A percentile compares a stretch with the other conserved stretches of the same genome.
Conservation (phyloP, 768 basidiomycete species). For the Hygrocybe punicea region DNA sequence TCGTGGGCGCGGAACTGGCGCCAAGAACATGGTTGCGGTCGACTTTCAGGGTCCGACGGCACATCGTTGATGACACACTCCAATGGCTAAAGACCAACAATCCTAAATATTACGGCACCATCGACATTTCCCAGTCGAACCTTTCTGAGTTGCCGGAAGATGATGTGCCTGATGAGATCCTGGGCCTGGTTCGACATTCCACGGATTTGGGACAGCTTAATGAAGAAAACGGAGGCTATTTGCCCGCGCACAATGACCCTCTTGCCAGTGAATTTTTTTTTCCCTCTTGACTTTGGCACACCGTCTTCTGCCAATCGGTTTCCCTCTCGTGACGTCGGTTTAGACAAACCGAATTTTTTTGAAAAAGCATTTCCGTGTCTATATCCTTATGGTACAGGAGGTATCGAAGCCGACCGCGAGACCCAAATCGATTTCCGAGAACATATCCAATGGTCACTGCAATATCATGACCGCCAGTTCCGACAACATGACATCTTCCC, state of each 20-base stretch:
- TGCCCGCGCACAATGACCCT: too few relatives aligned
- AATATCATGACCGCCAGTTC: conserved; percentile 17
- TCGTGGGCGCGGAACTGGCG: conserved; percentile 8
- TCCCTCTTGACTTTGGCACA: conserved; percentile 32
- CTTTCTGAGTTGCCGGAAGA: too few relatives aligned
- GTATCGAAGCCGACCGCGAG: too few relatives aligned
- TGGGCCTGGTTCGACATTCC: conserved; percentile 13
- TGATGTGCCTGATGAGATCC: too few relatives aligned
- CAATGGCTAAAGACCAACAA: conserved; percentile 35
- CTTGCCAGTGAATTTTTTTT: conserved; percentile 31
- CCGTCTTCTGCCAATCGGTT: not conserved
- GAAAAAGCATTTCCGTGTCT: conserved; percentile 23
- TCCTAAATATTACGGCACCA: conserved; percentile 19
- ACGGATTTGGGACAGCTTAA: conserved; percentile 13
- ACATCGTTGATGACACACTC: too few relatives aligned
- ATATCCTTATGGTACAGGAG: conserved; percentile 35
- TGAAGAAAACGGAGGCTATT: too few relatives aligned
- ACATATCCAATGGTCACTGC: too few relatives aligned
- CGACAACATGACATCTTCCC: conserved; percentile 31
- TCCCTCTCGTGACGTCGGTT: too few relatives aligned
- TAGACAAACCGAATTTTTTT: conserved; percentile 17
- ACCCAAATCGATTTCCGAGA: too few relatives aligned
- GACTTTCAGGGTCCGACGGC: too few relatives aligned
- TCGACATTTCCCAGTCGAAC: conserved; percentile 25
- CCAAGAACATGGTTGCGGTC: too few relatives aligned